A percentile compares a stretch with the other conserved stretches of the same genome.
These are phyloP conservation scores for Chloroidium sp. DNA, from an alignment of 163 green algal species.

Conservation along the genomic window DNA sequence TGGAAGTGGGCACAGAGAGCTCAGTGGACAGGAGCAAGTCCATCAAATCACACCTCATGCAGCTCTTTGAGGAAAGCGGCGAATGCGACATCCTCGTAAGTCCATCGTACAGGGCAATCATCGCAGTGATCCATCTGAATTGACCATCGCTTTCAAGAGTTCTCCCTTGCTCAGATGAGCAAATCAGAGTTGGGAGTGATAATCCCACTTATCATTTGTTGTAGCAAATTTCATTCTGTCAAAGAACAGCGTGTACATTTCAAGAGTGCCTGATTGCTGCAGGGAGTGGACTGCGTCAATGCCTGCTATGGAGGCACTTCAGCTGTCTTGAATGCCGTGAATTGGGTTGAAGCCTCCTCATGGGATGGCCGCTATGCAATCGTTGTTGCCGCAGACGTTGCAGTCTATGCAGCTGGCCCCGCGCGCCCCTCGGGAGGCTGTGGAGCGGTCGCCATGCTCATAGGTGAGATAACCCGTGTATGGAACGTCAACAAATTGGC, in stretches of 20 bases:
- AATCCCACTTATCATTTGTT: too few species aligned
- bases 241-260: not conserved
- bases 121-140: too few species aligned
- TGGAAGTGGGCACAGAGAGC: slow-evolving; percentile 75
- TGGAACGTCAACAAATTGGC: too few species aligned
- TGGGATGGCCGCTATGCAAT: slow-evolving; percentile 77
- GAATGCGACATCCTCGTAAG: slow-evolving; percentile 53
- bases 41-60: slow-evolving; percentile 72
- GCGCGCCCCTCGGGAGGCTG: slow-evolving; percentile 51
- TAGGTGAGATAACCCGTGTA: slow-evolving; percentile 20
- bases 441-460: slow-evolving; percentile 57
- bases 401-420: slow-evolving; percentile 53
- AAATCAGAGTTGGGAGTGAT: too few species aligned
- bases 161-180: too few species aligned
- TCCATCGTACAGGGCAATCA: not conserved
- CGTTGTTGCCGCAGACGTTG: slow-evolving; percentile 63
- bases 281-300: slow-evolving; percentile 72
- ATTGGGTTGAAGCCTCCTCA: slow-evolving; percentile 63
- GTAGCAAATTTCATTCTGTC: too few species aligned
- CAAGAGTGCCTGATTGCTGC: not conserved
- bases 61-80: slow-evolving; percentile 51
- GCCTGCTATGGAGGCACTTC: slow-evolving; percentile 84
- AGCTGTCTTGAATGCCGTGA: slow-evolving; percentile 64
- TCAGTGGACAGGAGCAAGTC: slow-evolving; percentile 68
- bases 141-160: too few species aligned